These are phyloP conservation scores for Petunia axillaris DNA, from an alignment of 257 asterid genomes.

Conservation along the genomic window DNA sequence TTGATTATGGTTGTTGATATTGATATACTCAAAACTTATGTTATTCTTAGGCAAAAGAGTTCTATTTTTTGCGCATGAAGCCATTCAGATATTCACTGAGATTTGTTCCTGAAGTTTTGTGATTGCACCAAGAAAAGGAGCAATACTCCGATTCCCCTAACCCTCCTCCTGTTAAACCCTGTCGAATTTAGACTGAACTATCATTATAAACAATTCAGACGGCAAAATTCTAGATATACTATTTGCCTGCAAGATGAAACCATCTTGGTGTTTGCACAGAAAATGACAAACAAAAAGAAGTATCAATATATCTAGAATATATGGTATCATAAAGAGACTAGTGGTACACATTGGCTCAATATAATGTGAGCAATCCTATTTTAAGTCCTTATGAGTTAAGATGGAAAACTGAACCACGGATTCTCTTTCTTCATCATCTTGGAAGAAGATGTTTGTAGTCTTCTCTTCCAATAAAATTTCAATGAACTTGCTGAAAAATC, in stretches of 20 bases:
- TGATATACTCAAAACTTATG: neutral
- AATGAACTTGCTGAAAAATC: neutral
- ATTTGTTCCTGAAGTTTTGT: neutral
- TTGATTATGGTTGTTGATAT: too few relatives aligned
- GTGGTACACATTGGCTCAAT: neutral
- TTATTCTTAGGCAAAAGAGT: neutral
- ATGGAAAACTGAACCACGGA: neutral
- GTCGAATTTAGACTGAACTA: neutral
- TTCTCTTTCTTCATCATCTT: neutral
- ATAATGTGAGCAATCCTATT: neutral
- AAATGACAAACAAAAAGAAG: conserved; percentile 14
- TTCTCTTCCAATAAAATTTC: neutral
- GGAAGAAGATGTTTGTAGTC: neutral
- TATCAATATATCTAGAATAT: neutral
- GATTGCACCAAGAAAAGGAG: neutral
- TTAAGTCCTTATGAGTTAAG: neutral
- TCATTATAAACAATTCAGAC: neutral
- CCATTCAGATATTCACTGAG: neutral
- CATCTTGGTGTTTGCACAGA: conserved; percentile 21
- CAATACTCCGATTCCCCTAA: neutral
- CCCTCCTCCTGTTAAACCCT: neutral
- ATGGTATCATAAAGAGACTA: neutral
- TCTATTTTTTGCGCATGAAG: neutral
- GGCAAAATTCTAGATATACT: conserved; percentile 5
- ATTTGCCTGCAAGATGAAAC: conserved; percentile 21